Evolutionary conservation across 306 rosid species (phyloP).

Genomic region (Gastrolobium villosum): DNA sequence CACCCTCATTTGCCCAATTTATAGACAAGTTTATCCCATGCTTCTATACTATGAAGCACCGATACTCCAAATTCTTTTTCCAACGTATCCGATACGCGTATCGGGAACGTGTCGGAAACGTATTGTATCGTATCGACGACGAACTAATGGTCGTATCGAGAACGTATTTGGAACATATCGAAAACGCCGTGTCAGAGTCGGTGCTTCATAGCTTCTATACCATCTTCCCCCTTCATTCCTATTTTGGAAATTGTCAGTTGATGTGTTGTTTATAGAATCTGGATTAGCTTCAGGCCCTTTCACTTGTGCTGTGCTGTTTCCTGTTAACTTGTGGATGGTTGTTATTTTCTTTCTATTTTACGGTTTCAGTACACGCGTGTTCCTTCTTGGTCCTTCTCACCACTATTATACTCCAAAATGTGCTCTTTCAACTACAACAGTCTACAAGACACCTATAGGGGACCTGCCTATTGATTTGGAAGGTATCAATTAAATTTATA

Average conservation of each 20-base stretch:
- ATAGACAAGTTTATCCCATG: no score
- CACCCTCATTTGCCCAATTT: no score
- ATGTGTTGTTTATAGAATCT: not conserved
- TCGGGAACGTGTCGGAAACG: no score
- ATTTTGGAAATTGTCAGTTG: not conserved
- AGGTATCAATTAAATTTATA: slow-evolving; percentile 59
- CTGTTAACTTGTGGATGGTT: not conserved
- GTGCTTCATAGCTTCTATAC: no score
- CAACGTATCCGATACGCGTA: no score
- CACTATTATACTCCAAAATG: slow-evolving; percentile 90
- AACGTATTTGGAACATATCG: no score
- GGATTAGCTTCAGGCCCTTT: not conserved
- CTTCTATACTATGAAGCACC: no score
- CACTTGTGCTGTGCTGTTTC: not conserved
- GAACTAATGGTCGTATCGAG: no score
- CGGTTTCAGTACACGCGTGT: slow-evolving; percentile 77
- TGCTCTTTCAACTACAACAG: slow-evolving; percentile 89
- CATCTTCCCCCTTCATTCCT: no score
- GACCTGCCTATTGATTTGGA: slow-evolving; percentile 96
- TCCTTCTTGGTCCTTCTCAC: slow-evolving; percentile 99
- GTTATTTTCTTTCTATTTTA: slow-evolving; percentile 5
- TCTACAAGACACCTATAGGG: slow-evolving; percentile 95
- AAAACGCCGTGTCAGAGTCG: no score
- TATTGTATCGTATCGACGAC: no score
- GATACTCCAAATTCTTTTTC: no score